A percentile compares a stretch with the other conserved stretches of the same genome.
Conservation (phyloP, 1,284 basidiomycete species). For the Cerrena zonata region DNA sequence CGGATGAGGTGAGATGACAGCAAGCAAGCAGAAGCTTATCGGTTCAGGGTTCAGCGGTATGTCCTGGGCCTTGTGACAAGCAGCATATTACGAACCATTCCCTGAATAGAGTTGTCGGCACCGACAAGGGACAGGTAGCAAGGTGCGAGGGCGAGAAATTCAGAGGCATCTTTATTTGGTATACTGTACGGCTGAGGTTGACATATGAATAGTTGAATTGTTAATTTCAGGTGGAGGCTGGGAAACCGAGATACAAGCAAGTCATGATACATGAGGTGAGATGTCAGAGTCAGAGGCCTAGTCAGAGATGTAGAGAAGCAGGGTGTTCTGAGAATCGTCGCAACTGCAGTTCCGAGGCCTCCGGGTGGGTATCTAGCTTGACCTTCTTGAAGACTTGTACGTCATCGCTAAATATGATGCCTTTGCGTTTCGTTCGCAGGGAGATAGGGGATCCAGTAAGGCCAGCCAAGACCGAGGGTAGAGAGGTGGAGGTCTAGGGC, state of each 20-base stretch:
- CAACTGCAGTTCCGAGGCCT: neutral
- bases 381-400: constrained; percentile 10
- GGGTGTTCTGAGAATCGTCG: neutral
- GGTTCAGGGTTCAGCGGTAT: too few relatives aligned
- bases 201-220: too few relatives aligned
- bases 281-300: neutral
- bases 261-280: neutral
- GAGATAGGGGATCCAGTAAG: constrained; percentile 16
- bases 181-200: too few relatives aligned
- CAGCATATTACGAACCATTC: too few relatives aligned
- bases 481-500: neutral
- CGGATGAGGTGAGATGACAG: too few relatives aligned
- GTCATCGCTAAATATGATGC: constrained; percentile 15
- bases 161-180: too few relatives aligned
- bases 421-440: constrained; percentile 19
- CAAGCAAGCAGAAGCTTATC: too few relatives aligned
- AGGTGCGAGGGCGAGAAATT: too few relatives aligned
- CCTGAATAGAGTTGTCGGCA: too few relatives aligned
- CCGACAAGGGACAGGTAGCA: too few relatives aligned
- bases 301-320: neutral
- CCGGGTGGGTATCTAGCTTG: constrained; percentile 1
- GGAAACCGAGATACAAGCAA: neutral
- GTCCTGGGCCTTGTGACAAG: too few relatives aligned
- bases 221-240: too few relatives aligned
- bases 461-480: neutral